Percentiles rank a stretch among this genome's conserved stretches.
Conservation (phyloP, 306 rosid genomes). For the Acacia crassicarpa region DNA sequence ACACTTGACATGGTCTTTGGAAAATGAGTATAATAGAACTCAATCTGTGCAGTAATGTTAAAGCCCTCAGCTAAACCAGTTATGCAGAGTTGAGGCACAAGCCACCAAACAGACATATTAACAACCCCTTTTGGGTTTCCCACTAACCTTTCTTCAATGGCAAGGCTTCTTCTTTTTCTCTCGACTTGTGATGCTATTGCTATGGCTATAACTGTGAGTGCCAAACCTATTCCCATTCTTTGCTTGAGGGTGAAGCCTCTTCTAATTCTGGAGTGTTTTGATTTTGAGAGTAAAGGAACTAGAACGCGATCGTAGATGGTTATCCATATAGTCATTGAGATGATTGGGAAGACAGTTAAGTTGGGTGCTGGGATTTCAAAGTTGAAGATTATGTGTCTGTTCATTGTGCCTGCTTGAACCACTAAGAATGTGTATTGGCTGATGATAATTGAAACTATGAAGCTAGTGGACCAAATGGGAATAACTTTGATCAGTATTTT, state of each 20-base stretch:
- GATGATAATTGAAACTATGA: slow-evolving; percentile 36
- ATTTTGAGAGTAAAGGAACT: slow-evolving; percentile 49
- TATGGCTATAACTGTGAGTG: slow-evolving; percentile 45
- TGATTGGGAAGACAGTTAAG: slow-evolving; percentile 44
- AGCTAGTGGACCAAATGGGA: slow-evolving; percentile 78
- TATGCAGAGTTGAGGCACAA: slow-evolving; percentile 65
- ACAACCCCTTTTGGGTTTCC: slow-evolving; percentile 34
- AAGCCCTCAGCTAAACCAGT: slow-evolving; percentile 71
- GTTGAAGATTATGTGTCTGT: slow-evolving; percentile 39
- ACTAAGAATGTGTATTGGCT: slow-evolving; percentile 48
- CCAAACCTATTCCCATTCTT: slow-evolving; percentile 62
- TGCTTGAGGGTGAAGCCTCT: slow-evolving; percentile 43
- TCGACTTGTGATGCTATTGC: slow-evolving; percentile 57
- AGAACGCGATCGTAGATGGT: slow-evolving; percentile 50
- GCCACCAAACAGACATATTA: slow-evolving; percentile 75
- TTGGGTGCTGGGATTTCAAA: slow-evolving; percentile 58
- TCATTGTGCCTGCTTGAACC: slow-evolving; percentile 66
- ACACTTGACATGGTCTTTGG: slow-evolving; percentile 79
- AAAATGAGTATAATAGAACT: slow-evolving; percentile 73
- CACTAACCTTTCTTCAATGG: slow-evolving; percentile 49
- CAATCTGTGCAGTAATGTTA: slow-evolving; percentile 65
- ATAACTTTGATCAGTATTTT: slow-evolving; percentile 67
- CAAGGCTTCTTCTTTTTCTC: slow-evolving; percentile 45
- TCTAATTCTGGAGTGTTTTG: slow-evolving; percentile 32
- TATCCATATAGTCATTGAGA: slow-evolving; percentile 63